These are phyloP conservation scores for Ceratocystis ficicola DNA, from an alignment of 2,329 filamentous ascomycete genomes.

Conservation along the genomic window DNA sequence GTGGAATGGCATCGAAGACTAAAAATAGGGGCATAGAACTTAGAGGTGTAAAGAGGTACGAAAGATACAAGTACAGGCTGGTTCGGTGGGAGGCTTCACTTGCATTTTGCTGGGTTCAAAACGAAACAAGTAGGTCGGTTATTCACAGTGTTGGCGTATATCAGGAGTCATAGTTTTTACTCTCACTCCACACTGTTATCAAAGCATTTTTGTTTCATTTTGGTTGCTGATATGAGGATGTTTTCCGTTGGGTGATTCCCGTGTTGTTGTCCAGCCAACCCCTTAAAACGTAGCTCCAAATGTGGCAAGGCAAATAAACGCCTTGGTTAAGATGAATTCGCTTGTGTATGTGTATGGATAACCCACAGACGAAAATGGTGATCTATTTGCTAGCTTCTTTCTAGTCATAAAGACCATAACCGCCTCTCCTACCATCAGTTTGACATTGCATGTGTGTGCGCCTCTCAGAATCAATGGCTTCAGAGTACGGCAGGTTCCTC, in stretches of 20 bases:
- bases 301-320: background rate
- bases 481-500: conserved; percentile 3
- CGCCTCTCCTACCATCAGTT: background rate
- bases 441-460: background rate
- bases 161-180: background rate
- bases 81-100: background rate
- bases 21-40: background rate
- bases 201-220: background rate
- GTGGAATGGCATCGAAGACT: conserved; percentile 35
- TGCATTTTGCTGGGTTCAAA: background rate
- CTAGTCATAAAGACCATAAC: background rate
- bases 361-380: background rate
- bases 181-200: background rate
- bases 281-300: background rate
- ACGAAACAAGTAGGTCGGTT: background rate
- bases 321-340: background rate
- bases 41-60: background rate
- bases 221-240: background rate
- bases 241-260: background rate
- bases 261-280: background rate
- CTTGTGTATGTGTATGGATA: background rate
- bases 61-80: background rate
- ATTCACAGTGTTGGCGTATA: background rate
- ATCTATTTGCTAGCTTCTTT: background rate
- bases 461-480: background rate